These are phyloP conservation scores for Phytophthora sp. DNA, from an alignment of 352 stramenopile species.

Conservation along the genomic window DNA sequence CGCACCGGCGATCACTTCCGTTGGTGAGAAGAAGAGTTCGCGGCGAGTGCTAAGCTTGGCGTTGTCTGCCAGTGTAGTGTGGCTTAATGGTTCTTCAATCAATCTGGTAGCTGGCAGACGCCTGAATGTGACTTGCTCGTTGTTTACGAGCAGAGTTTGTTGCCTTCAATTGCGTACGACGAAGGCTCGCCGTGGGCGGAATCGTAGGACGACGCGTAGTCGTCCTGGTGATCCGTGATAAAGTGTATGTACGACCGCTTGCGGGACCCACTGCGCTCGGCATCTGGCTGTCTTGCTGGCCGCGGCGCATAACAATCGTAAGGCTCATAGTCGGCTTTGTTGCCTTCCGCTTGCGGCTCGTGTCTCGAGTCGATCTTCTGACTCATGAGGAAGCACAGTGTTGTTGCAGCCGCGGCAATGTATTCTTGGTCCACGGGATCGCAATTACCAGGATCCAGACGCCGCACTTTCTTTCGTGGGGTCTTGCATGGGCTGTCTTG, in stretches of 20 bases:
- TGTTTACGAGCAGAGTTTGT: constrained; percentile 75
- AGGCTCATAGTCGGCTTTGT: constrained; percentile 65
- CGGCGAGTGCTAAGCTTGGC: constrained; percentile 9
- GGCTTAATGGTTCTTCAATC: too few relatives aligned
- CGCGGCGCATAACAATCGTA: constrained; percentile 74
- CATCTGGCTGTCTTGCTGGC: constrained; percentile 18
- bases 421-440: constrained; percentile 80
- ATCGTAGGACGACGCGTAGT: constrained; percentile 46
- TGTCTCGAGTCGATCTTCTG: constrained; percentile 82
- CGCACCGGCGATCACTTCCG: constrained; percentile 41
- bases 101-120: constrained; percentile 10
- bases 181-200: constrained; percentile 41
- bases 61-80: neutral
- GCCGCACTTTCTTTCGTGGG: constrained; percentile 67
- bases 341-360: constrained; percentile 36
- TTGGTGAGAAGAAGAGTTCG: constrained; percentile 31
- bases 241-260: constrained; percentile 85
- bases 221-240: constrained; percentile 60
- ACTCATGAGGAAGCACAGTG: constrained; percentile 83
- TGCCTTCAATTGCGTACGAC: constrained; percentile 75
- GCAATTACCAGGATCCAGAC: constrained; percentile 43
- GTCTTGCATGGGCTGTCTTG: constrained; percentile 38
- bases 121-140: constrained; percentile 26
- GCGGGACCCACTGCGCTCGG: constrained; percentile 38
- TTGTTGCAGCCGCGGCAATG: constrained; percentile 79